Conservation (phyloP, 768 basidiomycete species). For the Suillus variegatus region DNA sequence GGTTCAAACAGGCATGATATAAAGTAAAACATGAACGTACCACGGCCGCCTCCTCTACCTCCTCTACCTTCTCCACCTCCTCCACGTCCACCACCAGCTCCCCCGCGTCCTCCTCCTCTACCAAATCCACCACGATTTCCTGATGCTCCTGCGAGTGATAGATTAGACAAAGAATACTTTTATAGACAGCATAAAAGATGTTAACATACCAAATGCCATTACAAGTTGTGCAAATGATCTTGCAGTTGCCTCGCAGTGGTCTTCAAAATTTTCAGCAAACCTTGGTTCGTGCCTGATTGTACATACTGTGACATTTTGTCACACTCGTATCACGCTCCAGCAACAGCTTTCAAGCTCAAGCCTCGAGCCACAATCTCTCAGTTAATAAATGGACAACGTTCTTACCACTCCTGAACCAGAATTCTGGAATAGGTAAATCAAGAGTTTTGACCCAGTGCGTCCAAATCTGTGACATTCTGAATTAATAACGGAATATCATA, state of each 20-base stretch:
- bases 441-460: too few relatives aligned
- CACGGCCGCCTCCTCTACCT: conserved; percentile 45
- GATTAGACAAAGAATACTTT: background rate
- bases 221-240: conserved; percentile 1
- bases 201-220: conserved; percentile 38
- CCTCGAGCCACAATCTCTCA: background rate
- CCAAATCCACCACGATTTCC: conserved; percentile 80
- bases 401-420: background rate
- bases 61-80: conserved; percentile 36
- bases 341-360: too few relatives aligned
- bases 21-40: conserved; percentile 21
- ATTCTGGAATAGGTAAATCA: too few relatives aligned
- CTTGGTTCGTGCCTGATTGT: background rate
- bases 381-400: background rate
- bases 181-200: background rate
- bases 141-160: conserved; percentile 45
- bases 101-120: conserved; percentile 39
- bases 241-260: background rate
- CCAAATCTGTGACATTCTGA: too few relatives aligned
- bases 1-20: conserved; percentile 12
- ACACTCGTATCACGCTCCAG: background rate
- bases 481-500: too few relatives aligned
- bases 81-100: conserved; percentile 34
- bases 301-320: background rate
- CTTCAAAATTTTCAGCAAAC: conserved; percentile 2